phyloP scores from a whole-genome alignment of 2,329 filamentous ascomycete species.

The Calonectria ilicicola region DNA sequence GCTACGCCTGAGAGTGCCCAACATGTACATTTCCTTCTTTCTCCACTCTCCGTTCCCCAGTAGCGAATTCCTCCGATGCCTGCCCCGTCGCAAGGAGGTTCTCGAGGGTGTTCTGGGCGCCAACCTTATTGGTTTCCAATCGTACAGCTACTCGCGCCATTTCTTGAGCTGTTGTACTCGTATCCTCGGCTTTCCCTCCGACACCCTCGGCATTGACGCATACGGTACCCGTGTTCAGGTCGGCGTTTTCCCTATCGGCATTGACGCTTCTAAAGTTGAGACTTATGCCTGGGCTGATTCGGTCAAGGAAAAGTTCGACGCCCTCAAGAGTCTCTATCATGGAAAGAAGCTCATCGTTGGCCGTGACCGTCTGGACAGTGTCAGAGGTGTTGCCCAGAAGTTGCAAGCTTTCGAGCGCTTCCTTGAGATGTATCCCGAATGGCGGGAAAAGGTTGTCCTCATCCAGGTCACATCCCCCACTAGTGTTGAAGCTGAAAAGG shows the following conservation, averaged over 20 bases:
- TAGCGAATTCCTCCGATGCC: conserved; percentile 92
- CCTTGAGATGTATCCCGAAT: conserved; percentile 89
- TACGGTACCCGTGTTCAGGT: conserved; percentile 91
- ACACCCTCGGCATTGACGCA: conserved; percentile 85
- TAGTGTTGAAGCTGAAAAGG: conserved; percentile 81
- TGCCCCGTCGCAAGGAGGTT: conserved; percentile 89
- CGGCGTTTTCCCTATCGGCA: conserved; percentile 94
- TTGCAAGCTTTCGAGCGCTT: conserved; percentile 94
- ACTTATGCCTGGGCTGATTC: conserved; percentile 78
- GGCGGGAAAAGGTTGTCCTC: conserved; percentile 90
- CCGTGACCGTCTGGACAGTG: conserved; percentile 91
- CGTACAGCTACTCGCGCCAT: conserved; percentile 93
- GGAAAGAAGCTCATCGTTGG: conserved; percentile 96
- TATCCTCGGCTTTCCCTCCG: conserved; percentile 90
- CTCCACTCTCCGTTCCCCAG: conserved; percentile 95
- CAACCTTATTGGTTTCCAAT: conserved; percentile 96
- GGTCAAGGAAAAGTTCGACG: conserved; percentile 78
- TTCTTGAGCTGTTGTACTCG: conserved; percentile 95
- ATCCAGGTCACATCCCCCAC: conserved; percentile 96
- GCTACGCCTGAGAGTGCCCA: conserved; percentile 85
- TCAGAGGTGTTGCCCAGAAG: conserved; percentile 95
- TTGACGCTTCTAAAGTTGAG: conserved; percentile 86
- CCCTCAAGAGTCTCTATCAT: conserved; percentile 81
- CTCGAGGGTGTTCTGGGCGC: conserved; percentile 90
- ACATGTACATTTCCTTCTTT: conserved; percentile 95